Conservation (phyloP, 371 early-diverging fungal genomes). For the Rhizopus sp. region DNA sequence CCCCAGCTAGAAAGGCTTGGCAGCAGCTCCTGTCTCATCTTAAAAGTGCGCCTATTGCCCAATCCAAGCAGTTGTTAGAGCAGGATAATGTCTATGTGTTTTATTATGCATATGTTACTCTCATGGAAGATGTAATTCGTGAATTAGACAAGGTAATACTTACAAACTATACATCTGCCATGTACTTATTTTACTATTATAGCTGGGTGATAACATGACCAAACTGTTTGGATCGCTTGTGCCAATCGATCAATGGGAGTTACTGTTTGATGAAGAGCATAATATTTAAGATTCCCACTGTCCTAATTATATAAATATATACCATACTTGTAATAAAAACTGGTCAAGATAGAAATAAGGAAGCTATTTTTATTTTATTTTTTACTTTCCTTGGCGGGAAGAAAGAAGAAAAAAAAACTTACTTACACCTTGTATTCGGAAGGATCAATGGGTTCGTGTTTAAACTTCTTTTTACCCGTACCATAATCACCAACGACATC, state of each 20-base stretch:
- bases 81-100: slow-evolving; percentile 69
- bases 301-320: background rate
- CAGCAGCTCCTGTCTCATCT: slow-evolving; percentile 47
- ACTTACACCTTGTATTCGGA: slow-evolving; percentile 35
- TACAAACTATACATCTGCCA: background rate
- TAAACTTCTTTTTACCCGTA: slow-evolving; percentile 69
- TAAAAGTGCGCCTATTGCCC: slow-evolving; percentile 51
- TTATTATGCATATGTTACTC: slow-evolving; percentile 79
- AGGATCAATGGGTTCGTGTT: slow-evolving; percentile 62
- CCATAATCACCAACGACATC: slow-evolving; percentile 82
- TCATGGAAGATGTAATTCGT: slow-evolving; percentile 80
- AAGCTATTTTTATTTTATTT: background rate
- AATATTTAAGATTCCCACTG: background rate
- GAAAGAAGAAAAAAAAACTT: background rate
- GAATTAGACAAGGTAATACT: slow-evolving; percentile 67
- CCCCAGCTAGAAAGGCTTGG: slow-evolving; percentile 64
- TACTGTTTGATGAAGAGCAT: slow-evolving; percentile 38
- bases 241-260: slow-evolving; percentile 46
- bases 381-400: background rate
- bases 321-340: background rate
- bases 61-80: slow-evolving; percentile 46
- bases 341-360: background rate
- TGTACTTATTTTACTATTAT: slow-evolving; percentile 1
- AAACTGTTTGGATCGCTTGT: slow-evolving; percentile 47
- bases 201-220: slow-evolving; percentile 49